Conservation (phyloP, 2,329 filamentous ascomycete species). For the Sclerotinia trifoliorum region DNA sequence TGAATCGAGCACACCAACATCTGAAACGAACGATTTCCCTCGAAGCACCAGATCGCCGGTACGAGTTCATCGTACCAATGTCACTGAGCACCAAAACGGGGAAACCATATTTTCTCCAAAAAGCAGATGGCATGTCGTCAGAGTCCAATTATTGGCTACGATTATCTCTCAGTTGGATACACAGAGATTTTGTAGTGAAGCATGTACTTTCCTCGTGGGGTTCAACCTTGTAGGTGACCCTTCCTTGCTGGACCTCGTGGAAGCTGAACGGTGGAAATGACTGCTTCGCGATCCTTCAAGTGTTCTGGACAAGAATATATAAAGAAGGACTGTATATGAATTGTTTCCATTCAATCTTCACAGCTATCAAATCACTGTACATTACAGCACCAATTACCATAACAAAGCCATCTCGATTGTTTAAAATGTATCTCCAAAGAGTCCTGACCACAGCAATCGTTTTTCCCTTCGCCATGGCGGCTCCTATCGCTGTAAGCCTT, state of each 20-base stretch:
- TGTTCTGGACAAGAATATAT: background rate
- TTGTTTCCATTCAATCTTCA: background rate
- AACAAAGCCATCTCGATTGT: background rate
- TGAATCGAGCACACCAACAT: background rate
- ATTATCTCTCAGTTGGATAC: background rate
- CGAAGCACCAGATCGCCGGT: background rate
- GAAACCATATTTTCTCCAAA: background rate
- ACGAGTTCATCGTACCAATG: background rate
- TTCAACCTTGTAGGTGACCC: background rate
- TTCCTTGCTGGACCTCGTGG: background rate
- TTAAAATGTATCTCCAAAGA: background rate
- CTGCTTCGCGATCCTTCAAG: background rate
- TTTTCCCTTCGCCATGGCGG: background rate
- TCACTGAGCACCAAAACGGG: background rate
- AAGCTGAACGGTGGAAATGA: conserved; percentile 3
- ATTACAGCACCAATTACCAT: background rate
- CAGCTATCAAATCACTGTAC: background rate
- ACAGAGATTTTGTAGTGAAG: background rate
- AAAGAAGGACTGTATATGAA: background rate
- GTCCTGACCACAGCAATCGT: background rate
- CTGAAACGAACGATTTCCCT: conserved; percentile 1
- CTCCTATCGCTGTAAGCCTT: background rate
- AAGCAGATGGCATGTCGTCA: background rate
- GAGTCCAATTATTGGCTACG: background rate
- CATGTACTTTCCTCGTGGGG: background rate